Evolutionary conservation across 73 alveolate genomes (phyloP).

Genomic region (Breviolum minutum): DNA sequence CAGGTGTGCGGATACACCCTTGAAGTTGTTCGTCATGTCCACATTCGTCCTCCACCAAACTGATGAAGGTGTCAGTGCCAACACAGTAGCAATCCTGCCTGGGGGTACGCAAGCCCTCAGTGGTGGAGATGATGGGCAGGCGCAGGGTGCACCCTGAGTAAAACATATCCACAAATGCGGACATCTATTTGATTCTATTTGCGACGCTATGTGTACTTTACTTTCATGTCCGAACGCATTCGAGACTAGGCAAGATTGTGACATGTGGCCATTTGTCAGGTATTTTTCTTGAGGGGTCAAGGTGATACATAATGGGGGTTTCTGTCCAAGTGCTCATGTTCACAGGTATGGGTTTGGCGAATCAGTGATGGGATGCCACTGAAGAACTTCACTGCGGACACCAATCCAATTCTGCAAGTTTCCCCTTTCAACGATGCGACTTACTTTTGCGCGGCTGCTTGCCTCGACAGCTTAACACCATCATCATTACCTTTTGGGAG

Average conservation of each 20-base stretch:
- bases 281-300: too few species aligned
- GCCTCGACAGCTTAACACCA: neutral
- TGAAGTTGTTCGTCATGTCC: constrained; percentile 19
- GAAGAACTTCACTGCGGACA: constrained; percentile 12
- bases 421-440: constrained; percentile 69
- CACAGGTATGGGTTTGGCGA: constrained; percentile 42
- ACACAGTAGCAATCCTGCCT: constrained; percentile 34
- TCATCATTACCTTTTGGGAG: neutral
- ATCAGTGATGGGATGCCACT: constrained; percentile 20
- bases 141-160: neutral
- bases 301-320: too few species aligned
- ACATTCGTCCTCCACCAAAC: constrained; percentile 29
- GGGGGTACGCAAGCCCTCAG: constrained; percentile 78
- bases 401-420: neutral
- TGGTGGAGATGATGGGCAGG: constrained; percentile 76
- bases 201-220: too few species aligned
- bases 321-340: neutral
- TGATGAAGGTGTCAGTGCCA: constrained; percentile 16
- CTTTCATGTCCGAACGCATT: too few species aligned
- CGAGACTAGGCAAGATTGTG: too few species aligned
- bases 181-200: too few species aligned
- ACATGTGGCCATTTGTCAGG: too few species aligned
- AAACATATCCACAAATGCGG: too few species aligned
- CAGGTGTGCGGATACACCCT: constrained; percentile 14
- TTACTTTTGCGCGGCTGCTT: constrained; percentile 65